Evolutionary conservation across 2,329 filamentous ascomycete species (phyloP).

Genomic region (Alternaria hordeiaustralica): DNA sequence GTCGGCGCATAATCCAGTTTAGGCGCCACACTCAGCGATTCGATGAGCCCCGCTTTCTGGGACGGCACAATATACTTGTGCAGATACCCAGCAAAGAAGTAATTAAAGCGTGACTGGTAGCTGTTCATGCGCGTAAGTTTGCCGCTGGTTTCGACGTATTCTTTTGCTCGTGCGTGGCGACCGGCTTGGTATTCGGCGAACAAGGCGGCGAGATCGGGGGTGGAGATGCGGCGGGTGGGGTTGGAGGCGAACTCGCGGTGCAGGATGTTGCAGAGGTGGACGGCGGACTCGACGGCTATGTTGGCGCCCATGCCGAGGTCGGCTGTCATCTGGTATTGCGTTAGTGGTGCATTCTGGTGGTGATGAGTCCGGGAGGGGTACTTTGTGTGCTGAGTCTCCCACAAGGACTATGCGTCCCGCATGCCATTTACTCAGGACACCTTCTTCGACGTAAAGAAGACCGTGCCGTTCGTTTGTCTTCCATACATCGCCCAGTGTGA

Average conservation of each 20-base stretch:
- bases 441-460: slow-evolving; percentile 46
- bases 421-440: slow-evolving; percentile 50
- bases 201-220: slow-evolving; percentile 10
- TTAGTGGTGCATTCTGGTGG: neutral
- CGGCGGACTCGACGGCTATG: slow-evolving; percentile 27
- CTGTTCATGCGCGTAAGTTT: slow-evolving; percentile 14
- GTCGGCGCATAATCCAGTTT: slow-evolving; percentile 22
- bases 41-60: slow-evolving; percentile 4
- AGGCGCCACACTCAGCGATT: slow-evolving; percentile 6
- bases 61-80: neutral
- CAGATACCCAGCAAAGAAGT: slow-evolving; percentile 12
- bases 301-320: slow-evolving; percentile 28
- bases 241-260: slow-evolving; percentile 14
- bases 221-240: slow-evolving; percentile 8
- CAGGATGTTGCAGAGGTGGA: slow-evolving; percentile 23
- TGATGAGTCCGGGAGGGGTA: neutral
- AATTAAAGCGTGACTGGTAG: slow-evolving; percentile 13
- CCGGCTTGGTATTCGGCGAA: slow-evolving; percentile 19
- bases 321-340: slow-evolving; percentile 22
- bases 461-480: slow-evolving; percentile 23
- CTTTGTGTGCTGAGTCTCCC: slow-evolving; percentile 55
- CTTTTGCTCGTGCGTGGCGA: slow-evolving; percentile 13
- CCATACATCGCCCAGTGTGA: slow-evolving; percentile 48
- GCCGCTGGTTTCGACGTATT: slow-evolving; percentile 14
- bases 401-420: slow-evolving; percentile 50